These are phyloP conservation scores for Rhododendron simsii DNA, from an alignment of 148 eudicot genomes.

Conservation along the genomic window DNA sequence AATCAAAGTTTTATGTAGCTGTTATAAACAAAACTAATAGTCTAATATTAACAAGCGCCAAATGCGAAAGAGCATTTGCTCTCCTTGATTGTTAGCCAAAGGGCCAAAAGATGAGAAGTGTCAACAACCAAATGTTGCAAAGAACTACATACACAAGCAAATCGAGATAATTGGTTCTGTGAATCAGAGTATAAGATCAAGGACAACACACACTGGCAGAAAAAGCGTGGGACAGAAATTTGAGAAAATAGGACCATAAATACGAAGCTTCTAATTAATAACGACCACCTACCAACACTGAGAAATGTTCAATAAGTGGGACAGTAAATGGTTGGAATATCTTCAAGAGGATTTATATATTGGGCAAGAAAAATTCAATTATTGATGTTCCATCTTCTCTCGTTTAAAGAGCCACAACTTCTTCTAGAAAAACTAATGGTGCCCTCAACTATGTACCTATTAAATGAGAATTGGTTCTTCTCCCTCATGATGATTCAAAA, in stretches of 20 bases:
- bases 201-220: not conserved
- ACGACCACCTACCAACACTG: not conserved
- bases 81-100: not conserved
- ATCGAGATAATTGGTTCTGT: not conserved
- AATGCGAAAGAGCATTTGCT: not conserved
- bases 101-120: not conserved
- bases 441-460: not conserved
- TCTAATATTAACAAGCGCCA: not conserved
- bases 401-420: not conserved
- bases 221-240: not conserved
- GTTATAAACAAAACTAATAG: not conserved
- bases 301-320: conserved; percentile 2
- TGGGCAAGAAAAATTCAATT: not conserved
- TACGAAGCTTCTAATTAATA: not conserved
- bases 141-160: not conserved
- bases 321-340: not conserved
- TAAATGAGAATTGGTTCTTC: not conserved
- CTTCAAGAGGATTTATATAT: not conserved
- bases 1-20: not conserved
- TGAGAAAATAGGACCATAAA: not conserved
- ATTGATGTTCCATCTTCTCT: not conserved
- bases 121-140: not conserved
- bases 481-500: not conserved
- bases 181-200: not conserved
- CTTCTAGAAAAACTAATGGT: not conserved